Evolutionary conservation across 139 green algal species (phyloP).

Genomic region (Limnomonas spitsbergensis): DNA sequence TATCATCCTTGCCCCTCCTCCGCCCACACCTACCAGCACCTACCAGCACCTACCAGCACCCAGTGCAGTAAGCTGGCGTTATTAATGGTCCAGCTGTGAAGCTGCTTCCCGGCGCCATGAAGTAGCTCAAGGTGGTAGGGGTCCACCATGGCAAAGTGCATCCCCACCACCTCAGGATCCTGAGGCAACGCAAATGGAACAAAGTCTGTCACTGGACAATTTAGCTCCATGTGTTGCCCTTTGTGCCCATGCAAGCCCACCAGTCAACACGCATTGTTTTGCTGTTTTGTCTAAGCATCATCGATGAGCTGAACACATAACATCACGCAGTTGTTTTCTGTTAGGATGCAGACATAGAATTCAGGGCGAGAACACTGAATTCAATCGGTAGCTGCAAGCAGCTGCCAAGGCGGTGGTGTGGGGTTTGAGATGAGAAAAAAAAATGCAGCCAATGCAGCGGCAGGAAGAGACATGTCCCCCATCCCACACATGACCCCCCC

Average conservation of each 20-base stretch:
- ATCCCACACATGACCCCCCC: no score
- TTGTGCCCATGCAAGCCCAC: neutral
- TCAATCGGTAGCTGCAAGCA: no score
- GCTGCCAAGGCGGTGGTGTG: no score
- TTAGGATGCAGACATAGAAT: no score
- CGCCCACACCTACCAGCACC: neutral
- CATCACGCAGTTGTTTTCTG: no score
- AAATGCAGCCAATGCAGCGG: no score
- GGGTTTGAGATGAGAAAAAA: no score
- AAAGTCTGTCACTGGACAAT: neutral
- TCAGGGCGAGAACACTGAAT: no score
- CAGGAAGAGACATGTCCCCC: no score
- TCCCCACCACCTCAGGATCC: slow-evolving; percentile 31
- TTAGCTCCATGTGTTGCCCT: neutral
- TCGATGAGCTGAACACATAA: no score
- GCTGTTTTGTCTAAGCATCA: neutral
- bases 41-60: slow-evolving; percentile 1
- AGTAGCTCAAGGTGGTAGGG: slow-evolving; percentile 15
- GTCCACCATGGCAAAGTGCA: slow-evolving; percentile 43
- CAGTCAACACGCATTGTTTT: neutral
- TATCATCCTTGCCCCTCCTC: neutral
- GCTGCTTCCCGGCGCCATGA: slow-evolving; percentile 23
- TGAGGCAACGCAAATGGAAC: no score
- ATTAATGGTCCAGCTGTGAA: slow-evolving; percentile 61
- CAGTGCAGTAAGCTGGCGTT: slow-evolving; percentile 12